Evolutionary conservation across 768 basidiomycete genomes (phyloP).

Genomic region (Holtermannia corniformis): DNA sequence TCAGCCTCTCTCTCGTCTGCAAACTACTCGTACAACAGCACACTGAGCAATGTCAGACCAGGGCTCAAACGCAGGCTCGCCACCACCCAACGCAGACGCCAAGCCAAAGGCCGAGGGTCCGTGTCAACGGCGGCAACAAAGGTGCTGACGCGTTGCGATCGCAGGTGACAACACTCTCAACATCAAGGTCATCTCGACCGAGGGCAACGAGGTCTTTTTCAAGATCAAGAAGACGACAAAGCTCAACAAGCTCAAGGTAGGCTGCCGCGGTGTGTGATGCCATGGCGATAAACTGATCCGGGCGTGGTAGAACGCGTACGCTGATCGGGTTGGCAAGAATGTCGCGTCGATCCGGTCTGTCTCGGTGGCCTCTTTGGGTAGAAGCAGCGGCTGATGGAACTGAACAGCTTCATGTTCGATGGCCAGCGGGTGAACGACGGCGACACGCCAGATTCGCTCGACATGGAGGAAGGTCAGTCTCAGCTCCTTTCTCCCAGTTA

Average conservation of each 20-base stretch:
- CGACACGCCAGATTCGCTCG: slow-evolving; percentile 72
- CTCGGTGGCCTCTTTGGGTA: neutral
- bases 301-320: slow-evolving; percentile 56
- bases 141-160: no score
- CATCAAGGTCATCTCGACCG: slow-evolving; percentile 33
- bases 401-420: slow-evolving; percentile 75
- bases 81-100: slow-evolving; percentile 15
- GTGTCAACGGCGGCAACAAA: no score
- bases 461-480: slow-evolving; percentile 74
- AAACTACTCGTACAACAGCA: no score
- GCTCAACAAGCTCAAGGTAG: slow-evolving; percentile 74
- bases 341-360: slow-evolving; percentile 75
- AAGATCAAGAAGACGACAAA: slow-evolving; percentile 93
- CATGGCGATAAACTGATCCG: neutral
- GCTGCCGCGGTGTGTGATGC: neutral
- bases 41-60: neutral
- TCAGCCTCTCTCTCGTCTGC: no score
- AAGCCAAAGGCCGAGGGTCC: slow-evolving; percentile 31
- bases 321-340: slow-evolving; percentile 84
- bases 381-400: neutral
- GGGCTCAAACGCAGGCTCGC: slow-evolving; percentile 22
- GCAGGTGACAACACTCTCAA: slow-evolving; percentile 25
- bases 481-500: slow-evolving; percentile 60
- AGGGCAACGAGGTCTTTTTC: slow-evolving; percentile 86
- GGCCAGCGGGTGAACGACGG: slow-evolving; percentile 75